Conservation (phyloP, 768 basidiomycete genomes). For the Rhodotorula graminis region DNA sequence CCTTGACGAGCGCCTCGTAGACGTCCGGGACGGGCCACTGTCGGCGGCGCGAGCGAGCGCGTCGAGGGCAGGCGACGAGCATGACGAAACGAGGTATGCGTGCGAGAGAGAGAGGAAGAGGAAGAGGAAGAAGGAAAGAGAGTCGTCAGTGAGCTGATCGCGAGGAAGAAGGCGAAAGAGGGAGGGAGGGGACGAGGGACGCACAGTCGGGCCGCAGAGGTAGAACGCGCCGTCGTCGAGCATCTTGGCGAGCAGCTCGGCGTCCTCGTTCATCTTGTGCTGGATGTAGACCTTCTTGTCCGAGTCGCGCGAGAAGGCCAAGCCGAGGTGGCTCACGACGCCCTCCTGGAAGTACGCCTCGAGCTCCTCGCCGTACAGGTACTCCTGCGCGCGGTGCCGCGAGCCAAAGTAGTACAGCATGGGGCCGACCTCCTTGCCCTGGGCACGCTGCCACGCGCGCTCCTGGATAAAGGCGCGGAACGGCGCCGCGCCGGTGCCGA, state of each 20-base stretch:
- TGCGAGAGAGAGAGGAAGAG: too few relatives aligned
- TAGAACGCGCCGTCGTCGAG: slow-evolving; percentile 79
- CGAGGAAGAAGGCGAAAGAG: background rate
- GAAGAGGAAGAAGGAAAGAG: slow-evolving; percentile 42
- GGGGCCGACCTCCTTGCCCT: slow-evolving; percentile 78
- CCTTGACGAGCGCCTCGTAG: slow-evolving; percentile 81
- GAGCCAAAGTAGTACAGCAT: slow-evolving; percentile 98
- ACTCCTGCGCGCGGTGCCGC: slow-evolving; percentile 89
- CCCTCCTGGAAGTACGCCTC: slow-evolving; percentile 84
- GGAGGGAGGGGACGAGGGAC: slow-evolving; percentile 61
- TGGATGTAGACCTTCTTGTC: slow-evolving; percentile 95
- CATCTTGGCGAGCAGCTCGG: slow-evolving; percentile 66
- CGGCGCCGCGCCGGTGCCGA: slow-evolving; percentile 96
- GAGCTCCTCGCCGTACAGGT: slow-evolving; percentile 81
- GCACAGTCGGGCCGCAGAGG: slow-evolving; percentile 89
- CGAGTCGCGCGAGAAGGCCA: slow-evolving; percentile 94
- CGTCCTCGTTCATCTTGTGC: slow-evolving; percentile 94
- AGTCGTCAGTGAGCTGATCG: slow-evolving; percentile 47
- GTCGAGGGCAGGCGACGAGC: background rate
- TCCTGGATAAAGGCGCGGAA: slow-evolving; percentile 99
- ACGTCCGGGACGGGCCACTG: slow-evolving; percentile 97
- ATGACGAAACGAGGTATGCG: too few relatives aligned
- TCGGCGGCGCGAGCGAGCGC: too few relatives aligned
- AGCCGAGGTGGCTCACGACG: slow-evolving; percentile 79
- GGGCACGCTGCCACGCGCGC: slow-evolving; percentile 71